Base-by-base conservation (phyloP, 805 yeast species). In the Pichia phayaonensis region DNA sequence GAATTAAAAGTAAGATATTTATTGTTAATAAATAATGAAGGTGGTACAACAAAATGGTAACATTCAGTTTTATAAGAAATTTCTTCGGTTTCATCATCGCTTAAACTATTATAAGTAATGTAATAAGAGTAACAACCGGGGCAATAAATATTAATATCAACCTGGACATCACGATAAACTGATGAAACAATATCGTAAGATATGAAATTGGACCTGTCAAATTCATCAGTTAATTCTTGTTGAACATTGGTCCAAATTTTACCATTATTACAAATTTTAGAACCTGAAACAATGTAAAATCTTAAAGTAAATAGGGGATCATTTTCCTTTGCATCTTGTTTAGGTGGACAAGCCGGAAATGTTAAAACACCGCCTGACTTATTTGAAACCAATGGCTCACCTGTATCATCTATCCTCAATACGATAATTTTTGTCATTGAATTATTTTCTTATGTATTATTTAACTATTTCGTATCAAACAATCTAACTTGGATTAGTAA, bases 81-180 rank as follows among this genome's bases (percentile, higher is more conserved):
- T 41, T 63, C 64, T 5, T 41, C 16, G 7, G 43, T 31, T 40
- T 59, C 61, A 16, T 63, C 55, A 20, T 67, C 64, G 31, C 53
- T 54, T 16, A 65, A 53, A 0, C 67, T 57, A 34, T 72, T 69
- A 62, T 83, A 90, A 12, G 84, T 75, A 21, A 86, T 71, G 61
- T 82, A 86, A 66, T 80, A 90, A 52, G 85, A 76, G 66, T 76
- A 92, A 2, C 95, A 77, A 3, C 99, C 99, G 1, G 97, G 90
- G 8, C 62, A 66, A 60, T 66, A 79, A 49, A 92, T 78, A 10
- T 77, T 72, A 46, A 92, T 72, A 53, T 77, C 80, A 20, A 90
- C 68, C 36, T 70, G 64, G 46, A 78, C 72, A 62, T 90, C 94
- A 47, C 75, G 65, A 59, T 81, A 81, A 63, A 90, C 83, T 1